Evolutionary conservation across 1,284 basidiomycete species (phyloP), one percentile per base, ranked within the genome.

Genomic region (Fomitopsis palustris): DNA sequence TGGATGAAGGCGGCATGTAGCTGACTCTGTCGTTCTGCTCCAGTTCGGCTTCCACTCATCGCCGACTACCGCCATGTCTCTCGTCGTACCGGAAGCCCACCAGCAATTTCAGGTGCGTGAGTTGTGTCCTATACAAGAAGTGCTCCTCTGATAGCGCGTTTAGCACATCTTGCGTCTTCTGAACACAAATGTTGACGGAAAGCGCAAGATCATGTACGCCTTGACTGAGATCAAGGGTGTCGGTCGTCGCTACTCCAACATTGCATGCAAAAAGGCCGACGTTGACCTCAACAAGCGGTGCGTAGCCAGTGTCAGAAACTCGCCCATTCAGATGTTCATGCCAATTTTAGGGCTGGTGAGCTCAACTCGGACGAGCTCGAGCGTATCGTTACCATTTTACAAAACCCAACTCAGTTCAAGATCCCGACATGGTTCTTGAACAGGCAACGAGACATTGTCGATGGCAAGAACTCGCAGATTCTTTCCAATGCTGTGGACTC

Each of bases 261-360:
- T 99, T 72, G 96, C 99, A 70, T 98, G 96, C 90, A 99, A 99
- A 84, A 99, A 99, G 86, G 97, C 97, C 69, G 97, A 99, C 82
- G 93, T 99, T 61, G 96, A 99, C 77, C 87, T 99, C 67, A 92
- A 87, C 85, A 99, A 99, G 84, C 93, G 97, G 96, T 97, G 71
- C 65, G 91, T 27, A 27, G 39, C 17, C 14, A 12, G 42, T 41
- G 21, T 14, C 2, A 42, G 7, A 5, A 9, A 39, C 9, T 17
- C 8, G n/a, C n/a, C n/a, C n/a, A n/a, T n/a, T n/a, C 45, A 29
- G 19, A 23, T 47, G 17, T 45, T 43, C 10, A 33, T 21, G 35
- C 45, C 23, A 5, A 45, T 47, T 45, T 16, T 49, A 94, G 93
- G 65, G 93, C 93, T 67, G 93, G 93, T 72, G 93, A 96, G 75